Conservation (phyloP, 495 filamentous ascomycete genomes). For the Filosporella fistucella region DNA sequence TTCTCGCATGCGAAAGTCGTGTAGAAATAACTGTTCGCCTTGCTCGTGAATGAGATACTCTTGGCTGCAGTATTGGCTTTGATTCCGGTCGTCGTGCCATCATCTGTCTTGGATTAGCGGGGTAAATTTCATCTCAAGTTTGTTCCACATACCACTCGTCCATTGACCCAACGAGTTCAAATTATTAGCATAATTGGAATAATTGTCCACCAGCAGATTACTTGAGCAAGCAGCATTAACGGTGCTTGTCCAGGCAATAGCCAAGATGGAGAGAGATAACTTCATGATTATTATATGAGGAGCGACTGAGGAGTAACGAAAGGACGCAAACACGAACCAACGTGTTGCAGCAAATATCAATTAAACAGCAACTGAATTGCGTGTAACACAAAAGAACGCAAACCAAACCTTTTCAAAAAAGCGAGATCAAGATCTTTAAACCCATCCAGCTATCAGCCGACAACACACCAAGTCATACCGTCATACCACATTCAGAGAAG, state of each 20-base stretch:
- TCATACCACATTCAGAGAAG: too few relatives aligned
- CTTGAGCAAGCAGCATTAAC: constrained; percentile 34
- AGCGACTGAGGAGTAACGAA: constrained; percentile 3
- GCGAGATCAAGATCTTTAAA: too few relatives aligned
- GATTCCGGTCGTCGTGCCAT: constrained; percentile 48
- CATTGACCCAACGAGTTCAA: constrained; percentile 41
- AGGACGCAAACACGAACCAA: constrained; percentile 17
- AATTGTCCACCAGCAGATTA: constrained; percentile 54
- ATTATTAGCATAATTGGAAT: constrained; percentile 44
- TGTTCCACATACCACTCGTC: constrained; percentile 43
- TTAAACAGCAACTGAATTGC: constrained; percentile 1
- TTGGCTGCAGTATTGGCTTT: constrained; percentile 36
- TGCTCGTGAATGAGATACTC: constrained; percentile 47
- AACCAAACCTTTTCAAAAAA: too few relatives aligned
- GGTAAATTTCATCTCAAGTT: constrained; percentile 5
- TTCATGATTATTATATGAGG: constrained; percentile 7
- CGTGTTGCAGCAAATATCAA: constrained; percentile 25
- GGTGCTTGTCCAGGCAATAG: not conserved
- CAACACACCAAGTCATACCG: too few relatives aligned
- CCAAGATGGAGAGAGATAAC: not conserved
- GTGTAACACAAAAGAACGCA: too few relatives aligned
- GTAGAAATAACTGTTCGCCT: constrained; percentile 50
- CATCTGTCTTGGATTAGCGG: constrained; percentile 37
- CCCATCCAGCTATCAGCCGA: too few relatives aligned
- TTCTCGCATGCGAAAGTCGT: constrained; percentile 48